Evolutionary conservation across 1,139 yeast species (phyloP).

Genomic region (Yamadazyma trypodendri): DNA sequence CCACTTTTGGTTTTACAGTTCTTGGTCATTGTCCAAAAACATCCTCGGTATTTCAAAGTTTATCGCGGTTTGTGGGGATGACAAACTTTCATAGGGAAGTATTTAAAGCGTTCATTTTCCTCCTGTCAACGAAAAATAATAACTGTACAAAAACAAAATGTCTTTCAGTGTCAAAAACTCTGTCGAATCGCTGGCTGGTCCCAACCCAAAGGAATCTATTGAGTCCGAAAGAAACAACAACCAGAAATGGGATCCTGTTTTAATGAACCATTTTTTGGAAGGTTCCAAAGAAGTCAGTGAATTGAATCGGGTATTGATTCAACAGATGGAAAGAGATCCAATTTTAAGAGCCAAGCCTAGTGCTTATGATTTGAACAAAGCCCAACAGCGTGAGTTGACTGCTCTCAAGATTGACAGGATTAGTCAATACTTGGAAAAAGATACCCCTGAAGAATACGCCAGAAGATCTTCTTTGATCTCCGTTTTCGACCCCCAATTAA

Average conservation of each 20-base stretch:
- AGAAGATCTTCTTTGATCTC: constrained; percentile 41
- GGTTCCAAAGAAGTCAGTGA: constrained; percentile 38
- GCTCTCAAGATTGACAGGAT: constrained; percentile 44
- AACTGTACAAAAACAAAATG: constrained; percentile 3
- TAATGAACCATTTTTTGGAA: constrained; percentile 49
- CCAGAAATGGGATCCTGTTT: constrained; percentile 37
- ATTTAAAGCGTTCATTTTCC: not conserved
- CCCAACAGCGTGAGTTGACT: constrained; percentile 43
- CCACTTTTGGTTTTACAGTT: not conserved
- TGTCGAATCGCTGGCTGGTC: constrained; percentile 21
- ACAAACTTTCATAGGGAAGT: not conserved
- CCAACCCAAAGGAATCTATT: constrained; percentile 38
- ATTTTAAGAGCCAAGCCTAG: constrained; percentile 36
- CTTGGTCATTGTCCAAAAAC: not conserved
- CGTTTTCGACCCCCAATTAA: constrained; percentile 50
- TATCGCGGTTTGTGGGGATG: constrained; percentile 5
- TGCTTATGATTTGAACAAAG: constrained; percentile 40
- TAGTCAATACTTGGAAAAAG: constrained; percentile 45
- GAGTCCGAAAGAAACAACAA: constrained; percentile 31
- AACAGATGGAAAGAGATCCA: constrained; percentile 53
- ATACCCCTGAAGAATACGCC: constrained; percentile 34
- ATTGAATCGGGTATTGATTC: constrained; percentile 32
- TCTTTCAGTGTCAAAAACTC: constrained; percentile 10
- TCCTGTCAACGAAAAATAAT: not conserved
- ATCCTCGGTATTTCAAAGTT: constrained; percentile 3